Base-by-base conservation (phyloP, 2,329 filamentous ascomycete genomes). In the Knoxdaviesia proteae region DNA sequence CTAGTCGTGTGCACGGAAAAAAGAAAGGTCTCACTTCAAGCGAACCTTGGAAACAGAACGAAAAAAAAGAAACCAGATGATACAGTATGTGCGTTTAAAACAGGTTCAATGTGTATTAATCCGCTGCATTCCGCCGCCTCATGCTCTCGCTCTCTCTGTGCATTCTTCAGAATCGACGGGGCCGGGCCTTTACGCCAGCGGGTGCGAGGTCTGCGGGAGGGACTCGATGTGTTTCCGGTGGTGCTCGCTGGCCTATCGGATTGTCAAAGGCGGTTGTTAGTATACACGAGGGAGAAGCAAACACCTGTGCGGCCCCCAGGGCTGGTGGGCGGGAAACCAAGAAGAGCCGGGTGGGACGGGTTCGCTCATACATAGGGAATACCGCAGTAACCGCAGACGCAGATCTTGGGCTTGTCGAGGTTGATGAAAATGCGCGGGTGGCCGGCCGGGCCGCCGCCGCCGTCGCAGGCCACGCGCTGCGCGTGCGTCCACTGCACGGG, bases 361-460 rank as follows among this genome's bases (percentile, higher is more conserved):
- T 20, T 20, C 20, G n/a, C 43, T 62, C 87, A 58, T 71, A 96
- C 90, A 58, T 78, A 98, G 52, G 90, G 90, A 50, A 90, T 59
- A 42, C 90, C 90, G 58, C 90, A 98, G 67, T 98, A 98, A 55
- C 72, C 79, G 69, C 90, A 98, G 58, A 68, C 68, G 61, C 75
- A 74, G 54, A 98, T 94, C 67, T 96, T 78, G 38, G 90, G 83
- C 70, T 94, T 96, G 64, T 98, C 90, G 50, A 82, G 79, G 64
- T 98, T 98, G 73, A 98, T 98, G 60, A 86, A 98, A 63, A 98
- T 80, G 55, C 75, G 74, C 41, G 90, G 90, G 61, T 98, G 90
- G 38, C 90, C 90, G 44, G 83, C 66, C 33, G 87, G 80, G 39
- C 88, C 90, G 51, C 87, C 87, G 46, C 88, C 90, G 45, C 90